Base-by-base conservation (phyloP, 352 stramenopile species). In the Globisporangium rhizosaccharum region DNA sequence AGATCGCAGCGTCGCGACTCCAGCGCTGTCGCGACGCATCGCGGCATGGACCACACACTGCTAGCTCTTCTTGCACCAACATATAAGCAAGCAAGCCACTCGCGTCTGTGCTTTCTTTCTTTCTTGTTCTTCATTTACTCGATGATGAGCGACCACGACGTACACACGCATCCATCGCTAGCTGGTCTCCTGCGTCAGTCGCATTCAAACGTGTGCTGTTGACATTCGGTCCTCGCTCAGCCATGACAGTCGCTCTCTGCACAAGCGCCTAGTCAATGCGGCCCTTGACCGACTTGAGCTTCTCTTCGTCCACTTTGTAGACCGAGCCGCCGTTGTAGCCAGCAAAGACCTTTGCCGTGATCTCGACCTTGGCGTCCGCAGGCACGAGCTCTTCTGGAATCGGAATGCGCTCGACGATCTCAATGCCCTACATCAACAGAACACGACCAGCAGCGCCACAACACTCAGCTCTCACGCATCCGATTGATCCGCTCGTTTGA, bases 321-420 rank as follows among this genome's bases (percentile, higher is more conserved):
- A 96, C 87, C 46, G 76, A 80, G 33, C 94, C 94, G 47, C 84
- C 79, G 56, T 93, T 92, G 72, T 93, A 96, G 47, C 83, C 84
- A 17, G 84, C 82, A 60, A 79, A 96, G 3, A 99, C 97, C 82
- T 99, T 99, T 56, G 97, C 97, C 3, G 92, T 98, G 66, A 99
- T 99, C 79, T 99, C 97, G 25, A 99, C 97, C 67, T 99, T 85
- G 14, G 94, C 97, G 74, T 99, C 97, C 46, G 95, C 85, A 10
- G 97, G 97, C 12, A 99, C 96, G 20, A 99, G 82, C 52, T 99
- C 96, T 55, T 96, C 87, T 7, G 97, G 97, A 71, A 99, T 99
- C 47, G 98, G 95, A 47, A 99, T 90, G 46, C 97, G 90, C 78
- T 99, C 97, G 18, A 99, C 94, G 71, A 99, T 99, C 64, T 98